Evolutionary conservation across 768 basidiomycete genomes (phyloP).

Genomic region (Vararia minispora): DNA sequence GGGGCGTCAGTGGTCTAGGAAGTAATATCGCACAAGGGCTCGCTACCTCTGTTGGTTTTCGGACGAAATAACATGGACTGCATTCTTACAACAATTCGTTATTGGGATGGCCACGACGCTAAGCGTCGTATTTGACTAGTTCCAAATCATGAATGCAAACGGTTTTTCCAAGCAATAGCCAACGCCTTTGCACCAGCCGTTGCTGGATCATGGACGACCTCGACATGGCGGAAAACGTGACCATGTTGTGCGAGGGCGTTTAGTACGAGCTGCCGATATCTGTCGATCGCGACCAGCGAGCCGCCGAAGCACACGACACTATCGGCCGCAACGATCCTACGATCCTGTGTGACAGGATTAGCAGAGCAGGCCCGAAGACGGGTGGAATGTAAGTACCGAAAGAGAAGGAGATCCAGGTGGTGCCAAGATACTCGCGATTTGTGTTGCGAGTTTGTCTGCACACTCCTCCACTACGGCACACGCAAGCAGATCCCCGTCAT

Average conservation of each 20-base stretch:
- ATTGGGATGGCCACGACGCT: no score
- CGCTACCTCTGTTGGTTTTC: no score
- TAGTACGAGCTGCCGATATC: slow-evolving; percentile 44
- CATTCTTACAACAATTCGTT: no score
- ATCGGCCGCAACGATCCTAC: slow-evolving; percentile 35
- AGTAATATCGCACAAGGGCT: no score
- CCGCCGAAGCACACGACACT: slow-evolving; percentile 70
- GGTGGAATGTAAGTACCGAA: no score
- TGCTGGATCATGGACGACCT: slow-evolving; percentile 62
- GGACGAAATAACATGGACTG: no score
- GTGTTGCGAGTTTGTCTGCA: slow-evolving; percentile 43
- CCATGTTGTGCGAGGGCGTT: slow-evolving; percentile 46
- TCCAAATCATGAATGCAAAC: slow-evolving; percentile 1
- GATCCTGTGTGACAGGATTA: slow-evolving; percentile 1
- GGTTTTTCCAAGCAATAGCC: slow-evolving; percentile 18
- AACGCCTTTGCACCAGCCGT: slow-evolving; percentile 52
- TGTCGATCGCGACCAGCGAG: slow-evolving; percentile 54
- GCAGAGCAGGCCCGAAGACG: not conserved
- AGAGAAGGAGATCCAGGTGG: no score
- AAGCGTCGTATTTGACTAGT: no score
- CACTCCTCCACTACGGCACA: slow-evolving; percentile 41
- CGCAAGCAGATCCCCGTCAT: slow-evolving; percentile 55
- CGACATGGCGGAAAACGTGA: slow-evolving; percentile 52
- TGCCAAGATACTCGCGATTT: slow-evolving; percentile 44
- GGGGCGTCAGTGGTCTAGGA: no score